A percentile compares a stretch with the other conserved stretches of the same genome.
These are phyloP conservation scores for Spergularia bocconei DNA, from an alignment of 148 eudicot species.

Conservation along the genomic window DNA sequence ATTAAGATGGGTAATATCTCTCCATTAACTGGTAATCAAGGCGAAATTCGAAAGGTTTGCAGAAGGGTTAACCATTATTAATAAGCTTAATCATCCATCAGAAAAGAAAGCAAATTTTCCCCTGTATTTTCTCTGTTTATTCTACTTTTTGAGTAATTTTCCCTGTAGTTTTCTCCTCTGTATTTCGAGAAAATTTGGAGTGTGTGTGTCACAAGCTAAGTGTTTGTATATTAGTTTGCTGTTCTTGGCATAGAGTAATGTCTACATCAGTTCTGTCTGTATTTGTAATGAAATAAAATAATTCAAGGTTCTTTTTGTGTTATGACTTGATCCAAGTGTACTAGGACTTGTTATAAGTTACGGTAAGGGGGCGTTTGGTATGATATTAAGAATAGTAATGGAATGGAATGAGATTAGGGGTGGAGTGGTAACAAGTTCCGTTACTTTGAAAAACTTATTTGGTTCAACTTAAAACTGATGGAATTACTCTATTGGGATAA, in stretches of 20 bases:
- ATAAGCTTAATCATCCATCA: not conserved
- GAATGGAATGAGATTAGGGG: too few relatives aligned
- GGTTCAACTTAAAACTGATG: too few relatives aligned
- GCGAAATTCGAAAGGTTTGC: conserved; percentile 74
- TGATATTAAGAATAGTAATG: too few relatives aligned
- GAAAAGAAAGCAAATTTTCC: not conserved
- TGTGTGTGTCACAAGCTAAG: not conserved
- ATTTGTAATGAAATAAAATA: not conserved
- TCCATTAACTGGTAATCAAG: conserved; percentile 61
- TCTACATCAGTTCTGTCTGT: not conserved
- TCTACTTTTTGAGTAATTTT: not conserved
- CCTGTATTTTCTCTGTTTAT: conserved; percentile 16
- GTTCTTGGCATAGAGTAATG: too few relatives aligned
- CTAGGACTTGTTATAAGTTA: too few relatives aligned
- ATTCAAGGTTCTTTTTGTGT: not conserved
- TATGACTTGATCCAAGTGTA: not conserved
- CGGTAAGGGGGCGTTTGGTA: too few relatives aligned
- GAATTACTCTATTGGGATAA: too few relatives aligned
- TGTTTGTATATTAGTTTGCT: not conserved
- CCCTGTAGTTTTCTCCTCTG: not conserved
- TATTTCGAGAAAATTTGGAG: not conserved
- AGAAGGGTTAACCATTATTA: conserved; percentile 43
- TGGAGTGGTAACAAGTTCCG: too few relatives aligned
- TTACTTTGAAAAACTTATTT: too few relatives aligned
- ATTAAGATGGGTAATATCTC: conserved; percentile 73